phyloP scores from a whole-genome alignment of 2,329 filamentous ascomycete species.

The Penicillium sp. region DNA sequence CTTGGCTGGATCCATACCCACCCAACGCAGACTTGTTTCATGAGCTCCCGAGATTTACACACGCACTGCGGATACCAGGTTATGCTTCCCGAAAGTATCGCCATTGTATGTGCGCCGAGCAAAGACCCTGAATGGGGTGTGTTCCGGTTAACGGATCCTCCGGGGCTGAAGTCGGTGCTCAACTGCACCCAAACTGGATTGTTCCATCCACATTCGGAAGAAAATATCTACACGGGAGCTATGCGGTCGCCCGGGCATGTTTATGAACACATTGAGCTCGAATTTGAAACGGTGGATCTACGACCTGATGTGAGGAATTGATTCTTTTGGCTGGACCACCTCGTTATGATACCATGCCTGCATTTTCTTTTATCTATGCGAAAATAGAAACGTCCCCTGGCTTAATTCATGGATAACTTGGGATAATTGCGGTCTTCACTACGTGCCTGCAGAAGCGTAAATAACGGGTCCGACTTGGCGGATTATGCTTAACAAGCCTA shows the following conservation, averaged over 20 bases:
- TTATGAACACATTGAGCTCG: conserved; percentile 65
- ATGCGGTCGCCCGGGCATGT: conserved; percentile 71
- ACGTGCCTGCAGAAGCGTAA: no score
- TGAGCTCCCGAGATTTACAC: conserved; percentile 91
- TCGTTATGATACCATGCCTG: conserved; percentile 22
- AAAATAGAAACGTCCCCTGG: neutral
- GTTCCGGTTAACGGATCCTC: conserved; percentile 90
- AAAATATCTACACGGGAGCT: conserved; percentile 77
- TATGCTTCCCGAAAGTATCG: conserved; percentile 94
- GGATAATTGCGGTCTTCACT: no score
- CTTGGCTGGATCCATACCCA: conserved; percentile 99
- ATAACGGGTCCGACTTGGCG: neutral
- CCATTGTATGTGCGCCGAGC: conserved; percentile 90
- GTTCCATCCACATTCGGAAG: conserved; percentile 76
- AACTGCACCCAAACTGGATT: conserved; percentile 75
- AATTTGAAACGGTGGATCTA: conserved; percentile 70
- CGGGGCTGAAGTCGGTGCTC: conserved; percentile 82
- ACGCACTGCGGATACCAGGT: conserved; percentile 94
- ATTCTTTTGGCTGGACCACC: conserved; percentile 3
- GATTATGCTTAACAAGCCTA: neutral
- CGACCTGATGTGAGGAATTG: conserved; percentile 21
- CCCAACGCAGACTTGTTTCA: conserved; percentile 94
- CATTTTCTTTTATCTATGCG: neutral
- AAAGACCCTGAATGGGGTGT: conserved; percentile 78
- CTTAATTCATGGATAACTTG: neutral